Evolutionary conservation across 768 basidiomycete species (phyloP).

Genomic region (Suillus brevipes): DNA sequence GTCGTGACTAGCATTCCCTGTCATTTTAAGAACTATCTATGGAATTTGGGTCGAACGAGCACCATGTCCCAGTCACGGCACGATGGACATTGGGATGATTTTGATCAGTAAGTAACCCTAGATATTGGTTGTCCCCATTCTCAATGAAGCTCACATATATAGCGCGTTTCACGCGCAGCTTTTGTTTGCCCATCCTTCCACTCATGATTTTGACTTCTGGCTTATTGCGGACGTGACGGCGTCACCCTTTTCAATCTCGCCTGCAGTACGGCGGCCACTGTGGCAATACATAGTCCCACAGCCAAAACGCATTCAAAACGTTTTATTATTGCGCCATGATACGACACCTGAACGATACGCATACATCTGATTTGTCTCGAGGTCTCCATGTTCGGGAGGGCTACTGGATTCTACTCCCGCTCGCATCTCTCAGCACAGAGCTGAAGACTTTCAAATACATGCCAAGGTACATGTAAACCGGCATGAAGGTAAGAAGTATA

Average conservation of each 20-base stretch:
- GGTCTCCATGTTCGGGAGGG: conserved; percentile 32
- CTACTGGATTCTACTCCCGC: conserved; percentile 43
- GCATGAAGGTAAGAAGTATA: conserved; percentile 1
- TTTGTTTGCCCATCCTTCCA: conserved; percentile 14
- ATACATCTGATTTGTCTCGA: neutral
- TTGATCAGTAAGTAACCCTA: too few relatives aligned
- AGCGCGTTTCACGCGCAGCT: too few relatives aligned
- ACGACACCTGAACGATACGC: neutral
- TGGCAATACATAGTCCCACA: neutral
- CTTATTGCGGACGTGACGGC: conserved; percentile 13
- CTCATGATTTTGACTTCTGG: conserved; percentile 13
- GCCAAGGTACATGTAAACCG: conserved; percentile 38
- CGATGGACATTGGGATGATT: too few relatives aligned
- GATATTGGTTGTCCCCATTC: too few relatives aligned
- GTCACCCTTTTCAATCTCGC: conserved; percentile 18
- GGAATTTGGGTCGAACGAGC: too few relatives aligned
- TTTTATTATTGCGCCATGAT: conserved; percentile 2
- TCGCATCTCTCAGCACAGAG: conserved; percentile 44
- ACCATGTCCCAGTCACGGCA: too few relatives aligned
- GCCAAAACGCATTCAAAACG: neutral
- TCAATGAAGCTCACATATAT: too few relatives aligned
- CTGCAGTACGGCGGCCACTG: conserved; percentile 10
- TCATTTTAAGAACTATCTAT: too few relatives aligned
- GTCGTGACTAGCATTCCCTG: too few relatives aligned
- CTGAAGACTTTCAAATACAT: conserved; percentile 42